Evolutionary conservation across 306 rosid genomes (phyloP), one percentile per base, ranked within the genome.

Genomic region (Vigna mungo): DNA sequence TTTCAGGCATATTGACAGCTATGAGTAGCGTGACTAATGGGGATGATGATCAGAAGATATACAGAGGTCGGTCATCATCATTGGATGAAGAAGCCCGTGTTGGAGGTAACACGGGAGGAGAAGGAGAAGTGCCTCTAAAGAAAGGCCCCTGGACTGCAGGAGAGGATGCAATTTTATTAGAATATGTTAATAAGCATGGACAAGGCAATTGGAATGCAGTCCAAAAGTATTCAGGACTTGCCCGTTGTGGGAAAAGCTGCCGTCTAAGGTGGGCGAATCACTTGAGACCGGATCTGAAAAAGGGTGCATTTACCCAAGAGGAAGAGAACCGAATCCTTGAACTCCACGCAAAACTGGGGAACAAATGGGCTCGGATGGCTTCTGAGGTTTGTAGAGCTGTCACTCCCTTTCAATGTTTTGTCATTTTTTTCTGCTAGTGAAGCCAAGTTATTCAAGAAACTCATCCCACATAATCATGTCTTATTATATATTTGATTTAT

Each of bases 321-420:
- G 98, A 93, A 82, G 93, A 93, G 79, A 74, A n/a, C 4, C 25
- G 47, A 47, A 87, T 93, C 60, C 52, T 88, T 80, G 87, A 86
- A 65, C 90, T 88, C 41, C 97, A 93, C 69, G 85, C 88, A 47
- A 82, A 61, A 64, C 78, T 90, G 84, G 97, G 97, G 73, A 91
- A 90, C 86, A 93, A 90, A 88, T 93, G 98, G 98, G 90, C 97
- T 16, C 90, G 85, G 46, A 93, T 93, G 93, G 97, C 98, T 6
- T 81, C 91, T 58, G 62, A 80, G 89, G 89, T 86, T 77, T 44
- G 81, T 77, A 59, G 69, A 23, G n/a, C 14, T 20, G 2, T 68
- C 41, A 27, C 77, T 78, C 23, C 21, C 30, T 32, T 71, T 44
- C 9, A 54, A 23, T 69, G 68, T 32, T 60, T 78, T 78, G 48